Evolutionary conservation across 345 rosid species (phyloP), one percentile per base, ranked within the genome.

Genomic region (Linum trigynum): DNA sequence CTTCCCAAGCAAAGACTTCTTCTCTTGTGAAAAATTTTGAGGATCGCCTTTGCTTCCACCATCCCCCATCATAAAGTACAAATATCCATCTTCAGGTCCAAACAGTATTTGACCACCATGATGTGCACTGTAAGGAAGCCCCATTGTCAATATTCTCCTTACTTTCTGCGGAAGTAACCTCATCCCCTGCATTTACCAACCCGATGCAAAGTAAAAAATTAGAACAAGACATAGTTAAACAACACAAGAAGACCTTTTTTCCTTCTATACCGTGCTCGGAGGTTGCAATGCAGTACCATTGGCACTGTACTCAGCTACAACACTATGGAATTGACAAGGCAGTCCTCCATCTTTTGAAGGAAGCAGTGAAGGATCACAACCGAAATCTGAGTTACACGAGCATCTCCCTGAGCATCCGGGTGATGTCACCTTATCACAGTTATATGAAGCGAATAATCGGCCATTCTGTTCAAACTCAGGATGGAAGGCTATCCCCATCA

Each of bases 51-150:
- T 59, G 5, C 70, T 38, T 70, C 75, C 76, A 15, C 76, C 79
- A 78, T 85, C 85, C 51, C 80, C 81, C 77, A 81, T 76, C 80
- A 78, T 83, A 67, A 83, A 72, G 66, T 85, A 85, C 39, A 81
- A 57, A 69, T 76, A 83, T 5, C 81, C 83, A 70, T 83, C 90
- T 63, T 69, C 74, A 1, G 83, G 83, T 61, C 85, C 87, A 5
- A 85, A 82, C 56, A 81, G 81, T 71, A 85, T 83, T 63, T 85
- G 84, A 35, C 84, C 85, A 7, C 76, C 83, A 35, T 83, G 83
- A 66, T 77, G 71, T 3, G 80, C 4, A 8, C 74, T 57, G 63
- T 55, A 76, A 14, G 84, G 81, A 68, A 83, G 84, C 36, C 84
- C 90, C 78, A 81, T 72, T 7, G 86, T 82, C 53, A 82, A 71